Evolutionary conservation across 2,329 filamentous ascomycete genomes (phyloP).

Genomic region (Colletotrichum lini): DNA sequence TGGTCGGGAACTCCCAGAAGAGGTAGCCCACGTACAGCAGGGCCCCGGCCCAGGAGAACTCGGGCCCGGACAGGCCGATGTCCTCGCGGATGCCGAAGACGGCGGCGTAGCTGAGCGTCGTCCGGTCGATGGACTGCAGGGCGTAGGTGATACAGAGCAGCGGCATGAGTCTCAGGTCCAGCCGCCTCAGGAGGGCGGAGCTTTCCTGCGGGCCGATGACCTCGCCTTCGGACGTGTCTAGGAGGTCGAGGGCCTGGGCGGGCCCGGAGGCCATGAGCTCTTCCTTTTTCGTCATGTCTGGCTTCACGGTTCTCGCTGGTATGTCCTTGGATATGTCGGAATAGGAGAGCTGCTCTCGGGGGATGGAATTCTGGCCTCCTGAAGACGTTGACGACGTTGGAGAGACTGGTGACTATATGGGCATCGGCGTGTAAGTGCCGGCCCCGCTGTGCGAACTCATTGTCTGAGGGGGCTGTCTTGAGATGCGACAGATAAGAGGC

Average conservation of each 20-base stretch:
- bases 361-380: neutral
- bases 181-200: slow-evolving; percentile 33
- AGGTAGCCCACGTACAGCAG: slow-evolving; percentile 73
- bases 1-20: slow-evolving; percentile 72
- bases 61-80: slow-evolving; percentile 63
- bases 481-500: slow-evolving; percentile 24
- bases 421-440: slow-evolving; percentile 9
- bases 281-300: slow-evolving; percentile 15
- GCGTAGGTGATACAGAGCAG: slow-evolving; percentile 42
- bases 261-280: slow-evolving; percentile 20
- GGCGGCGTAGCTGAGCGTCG: slow-evolving; percentile 59
- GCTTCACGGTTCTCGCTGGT: neutral
- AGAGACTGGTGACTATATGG: slow-evolving; percentile 16
- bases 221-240: slow-evolving; percentile 30
- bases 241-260: slow-evolving; percentile 29
- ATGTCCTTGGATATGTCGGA: neutral
- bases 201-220: slow-evolving; percentile 19
- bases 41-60: slow-evolving; percentile 72
- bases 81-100: slow-evolving; percentile 68
- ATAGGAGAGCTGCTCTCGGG: neutral
- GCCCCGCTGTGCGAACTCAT: neutral
- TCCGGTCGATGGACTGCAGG: slow-evolving; percentile 30
- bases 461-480: neutral
- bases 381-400: no score
- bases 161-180: slow-evolving; percentile 46